Base-by-base conservation (phyloP, 768 basidiomycete genomes). In the Pulveroboletus sp. region DNA sequence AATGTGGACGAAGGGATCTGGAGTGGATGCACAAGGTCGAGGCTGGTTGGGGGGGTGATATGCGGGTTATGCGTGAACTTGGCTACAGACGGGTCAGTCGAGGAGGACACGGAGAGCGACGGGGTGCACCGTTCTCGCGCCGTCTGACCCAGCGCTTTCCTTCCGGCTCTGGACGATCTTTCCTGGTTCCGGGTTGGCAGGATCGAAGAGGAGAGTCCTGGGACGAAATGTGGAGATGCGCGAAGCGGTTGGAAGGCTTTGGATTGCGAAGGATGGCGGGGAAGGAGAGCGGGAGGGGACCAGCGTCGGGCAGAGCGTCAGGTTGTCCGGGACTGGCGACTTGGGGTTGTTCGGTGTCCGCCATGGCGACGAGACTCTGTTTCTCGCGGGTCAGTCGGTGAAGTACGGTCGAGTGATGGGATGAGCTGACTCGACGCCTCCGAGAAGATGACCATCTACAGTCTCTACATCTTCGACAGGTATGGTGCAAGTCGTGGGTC, bases 391-490 rank as follows among this genome's bases (percentile, higher is more conserved):
- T 21, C 21, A 21, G 21, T 21, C 3, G 21, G n/a, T n/a, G n/a
- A n/a, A n/a, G n/a, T n/a, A n/a, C n/a, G n/a, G n/a, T n/a, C n/a
- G n/a, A n/a, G n/a, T n/a, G n/a, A n/a, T n/a, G 10, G 5, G 10
- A 27, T 27, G 27, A 8, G 27, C 8, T 28, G 27, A 28, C 27
- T 27, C 8, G 9, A 27, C 27, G 17, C 43, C 18, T 18, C 15
- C 35, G 40, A 46, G 42, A 93, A 46, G 42, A 93, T 93, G 90
- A 93, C 91, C 21, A 90, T 96, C 60, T 81, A 84, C 71, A 92
- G 92, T 55, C 74, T 98, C 39, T 97, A 97, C 75, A 86, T 98
- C 58, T 97, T 84, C 66, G 93, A 97, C 70, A 81, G 92, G 89
- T 81, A 42, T 35, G 8, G 21, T 21, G 21, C 21, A 21, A 21